Conservation (phyloP, 805 yeast genomes). For the Candida dendrica region DNA sequence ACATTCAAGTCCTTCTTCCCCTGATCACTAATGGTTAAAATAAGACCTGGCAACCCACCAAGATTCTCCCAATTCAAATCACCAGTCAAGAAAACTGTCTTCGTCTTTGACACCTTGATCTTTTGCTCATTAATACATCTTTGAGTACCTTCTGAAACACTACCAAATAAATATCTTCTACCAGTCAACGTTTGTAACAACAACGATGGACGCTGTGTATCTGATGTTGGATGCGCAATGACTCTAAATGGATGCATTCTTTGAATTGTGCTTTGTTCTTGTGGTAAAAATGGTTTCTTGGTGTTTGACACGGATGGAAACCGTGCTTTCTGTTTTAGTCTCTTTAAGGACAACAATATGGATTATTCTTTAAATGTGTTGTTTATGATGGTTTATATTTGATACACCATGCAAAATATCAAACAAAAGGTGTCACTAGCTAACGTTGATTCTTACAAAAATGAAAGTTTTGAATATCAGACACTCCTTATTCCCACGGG, state of each 20-base stretch:
- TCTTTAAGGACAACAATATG: background rate
- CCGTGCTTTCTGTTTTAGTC: background rate
- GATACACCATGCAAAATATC: too few relatives aligned
- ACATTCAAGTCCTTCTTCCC: slow-evolving; percentile 54
- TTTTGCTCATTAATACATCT: slow-evolving; percentile 59
- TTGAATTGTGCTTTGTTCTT: slow-evolving; percentile 1
- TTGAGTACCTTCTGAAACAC: slow-evolving; percentile 81
- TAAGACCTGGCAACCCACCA: slow-evolving; percentile 90
- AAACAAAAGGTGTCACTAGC: too few relatives aligned
- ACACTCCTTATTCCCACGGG: too few relatives aligned
- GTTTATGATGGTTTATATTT: background rate
- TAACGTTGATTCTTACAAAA: too few relatives aligned
- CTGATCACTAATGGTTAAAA: slow-evolving; percentile 76
- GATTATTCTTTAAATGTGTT: too few relatives aligned
- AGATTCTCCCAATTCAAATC: slow-evolving; percentile 66
- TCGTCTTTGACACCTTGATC: slow-evolving; percentile 48
- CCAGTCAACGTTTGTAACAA: slow-evolving; percentile 32
- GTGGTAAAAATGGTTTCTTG: background rate
- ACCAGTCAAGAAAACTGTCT: slow-evolving; percentile 73
- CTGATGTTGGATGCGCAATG: slow-evolving; percentile 56
- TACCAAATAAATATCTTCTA: slow-evolving; percentile 61
- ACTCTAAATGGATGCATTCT: slow-evolving; percentile 45
- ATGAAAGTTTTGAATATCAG: too few relatives aligned
- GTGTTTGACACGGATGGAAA: background rate
- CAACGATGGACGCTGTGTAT: slow-evolving; percentile 49